These are phyloP conservation scores for Phaeotremella fagi DNA, from an alignment of 768 basidiomycete species.

Conservation along the genomic window DNA sequence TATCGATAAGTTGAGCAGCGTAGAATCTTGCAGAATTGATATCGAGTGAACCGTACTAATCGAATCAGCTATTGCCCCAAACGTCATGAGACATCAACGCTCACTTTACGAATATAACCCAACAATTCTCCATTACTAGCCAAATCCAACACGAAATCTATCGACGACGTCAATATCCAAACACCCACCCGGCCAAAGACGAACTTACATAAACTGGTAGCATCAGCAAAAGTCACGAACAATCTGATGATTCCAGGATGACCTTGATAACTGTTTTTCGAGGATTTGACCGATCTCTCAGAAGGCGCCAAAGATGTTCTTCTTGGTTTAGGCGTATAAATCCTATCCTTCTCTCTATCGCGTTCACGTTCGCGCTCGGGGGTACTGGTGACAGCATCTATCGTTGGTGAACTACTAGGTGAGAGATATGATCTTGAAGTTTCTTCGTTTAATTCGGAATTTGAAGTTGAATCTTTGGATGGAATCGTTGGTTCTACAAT, in stretches of 20 bases:
- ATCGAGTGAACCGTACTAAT: constrained; percentile 74
- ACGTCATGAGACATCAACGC: background rate
- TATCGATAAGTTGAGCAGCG: constrained; percentile 81
- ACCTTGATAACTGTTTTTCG: constrained; percentile 9
- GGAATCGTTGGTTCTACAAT: background rate
- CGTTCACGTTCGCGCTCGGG: background rate
- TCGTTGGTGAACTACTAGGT: no score
- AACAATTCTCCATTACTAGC: constrained; percentile 52
- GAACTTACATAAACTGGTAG: constrained; percentile 38
- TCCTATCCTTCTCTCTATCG: constrained; percentile 9
- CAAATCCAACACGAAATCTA: constrained; percentile 52
- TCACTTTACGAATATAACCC: constrained; percentile 48
- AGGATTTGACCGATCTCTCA: constrained; percentile 27
- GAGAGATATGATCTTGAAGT: no score
- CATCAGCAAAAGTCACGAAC: constrained; percentile 46
- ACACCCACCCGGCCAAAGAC: background rate
- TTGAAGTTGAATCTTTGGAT: background rate
- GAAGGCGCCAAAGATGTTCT: constrained; percentile 25
- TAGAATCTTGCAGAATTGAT: constrained; percentile 73
- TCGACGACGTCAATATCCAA: constrained; percentile 1
- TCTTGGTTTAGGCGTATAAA: constrained; percentile 13
- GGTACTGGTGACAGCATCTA: no score
- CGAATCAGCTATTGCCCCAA: constrained; percentile 5
- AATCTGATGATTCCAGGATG: constrained; percentile 46
- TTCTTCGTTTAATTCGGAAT: no score